These are phyloP conservation scores for Mucuna pruriens DNA, from an alignment of 306 rosid genomes.

Conservation along the genomic window DNA sequence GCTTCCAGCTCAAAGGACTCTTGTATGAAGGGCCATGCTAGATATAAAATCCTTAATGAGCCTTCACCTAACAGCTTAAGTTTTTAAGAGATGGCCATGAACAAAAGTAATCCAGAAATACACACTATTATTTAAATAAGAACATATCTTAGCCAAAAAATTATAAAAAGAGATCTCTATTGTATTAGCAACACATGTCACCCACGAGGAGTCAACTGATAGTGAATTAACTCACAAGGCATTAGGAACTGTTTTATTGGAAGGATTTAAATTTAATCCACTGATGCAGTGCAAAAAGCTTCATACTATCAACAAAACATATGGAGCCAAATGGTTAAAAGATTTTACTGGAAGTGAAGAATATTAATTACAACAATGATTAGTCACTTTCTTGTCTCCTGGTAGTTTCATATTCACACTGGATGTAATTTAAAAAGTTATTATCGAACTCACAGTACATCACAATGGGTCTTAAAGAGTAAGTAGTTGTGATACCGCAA, in stretches of 20 bases:
- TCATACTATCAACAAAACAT: background rate
- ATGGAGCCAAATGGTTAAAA: background rate
- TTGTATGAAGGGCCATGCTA: background rate
- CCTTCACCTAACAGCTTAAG: background rate
- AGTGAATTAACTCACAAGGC: background rate
- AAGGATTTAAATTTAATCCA: conserved; percentile 1
- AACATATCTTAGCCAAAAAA: background rate
- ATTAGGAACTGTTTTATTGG: background rate
- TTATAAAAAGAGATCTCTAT: background rate
- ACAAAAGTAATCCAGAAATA: background rate
- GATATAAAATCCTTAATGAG: background rate
- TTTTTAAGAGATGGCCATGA: background rate
- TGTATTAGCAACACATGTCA: background rate
- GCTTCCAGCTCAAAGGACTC: background rate
- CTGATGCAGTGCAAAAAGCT: background rate
- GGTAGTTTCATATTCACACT: background rate
- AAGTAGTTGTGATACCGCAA: background rate
- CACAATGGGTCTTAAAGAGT: background rate
- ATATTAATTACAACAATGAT: background rate
- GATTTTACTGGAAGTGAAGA: background rate
- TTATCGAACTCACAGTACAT: background rate
- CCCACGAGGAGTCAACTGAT: background rate
- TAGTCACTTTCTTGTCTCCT: background rate
- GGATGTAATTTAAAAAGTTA: background rate
- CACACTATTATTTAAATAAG: background rate